A percentile compares a stretch with the other conserved stretches of the same genome.
These are phyloP conservation scores for Lichtheimia ornata DNA, from an alignment of 371 early-diverging fungal species.

Conservation along the genomic window DNA sequence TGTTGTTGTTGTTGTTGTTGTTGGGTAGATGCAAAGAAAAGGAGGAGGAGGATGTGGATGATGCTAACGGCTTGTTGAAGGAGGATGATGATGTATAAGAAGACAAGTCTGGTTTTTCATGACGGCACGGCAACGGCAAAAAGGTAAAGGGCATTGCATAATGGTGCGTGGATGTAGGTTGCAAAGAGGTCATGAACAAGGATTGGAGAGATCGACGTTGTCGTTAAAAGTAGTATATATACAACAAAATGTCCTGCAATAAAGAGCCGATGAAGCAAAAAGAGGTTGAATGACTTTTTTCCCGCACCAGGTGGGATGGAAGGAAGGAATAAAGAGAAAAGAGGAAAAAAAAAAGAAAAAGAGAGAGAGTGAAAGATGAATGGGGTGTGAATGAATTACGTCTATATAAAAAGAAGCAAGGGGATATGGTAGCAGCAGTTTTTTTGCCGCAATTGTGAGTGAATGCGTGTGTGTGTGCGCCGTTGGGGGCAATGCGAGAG, in stretches of 20 bases:
- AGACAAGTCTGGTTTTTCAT: neutral
- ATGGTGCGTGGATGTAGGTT: neutral
- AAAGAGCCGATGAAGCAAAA: too few species aligned
- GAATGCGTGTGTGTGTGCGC: too few species aligned
- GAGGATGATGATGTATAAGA: neutral
- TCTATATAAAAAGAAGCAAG: neutral
- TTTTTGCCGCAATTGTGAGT: conserved; percentile 1
- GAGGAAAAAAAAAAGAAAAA: neutral
- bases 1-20: too few species aligned
- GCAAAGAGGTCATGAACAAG: neutral
- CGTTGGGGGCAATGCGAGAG: too few species aligned
- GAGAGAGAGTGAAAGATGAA: neutral
- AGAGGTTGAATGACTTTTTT: too few species aligned
- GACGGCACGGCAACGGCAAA: conserved; percentile 3
- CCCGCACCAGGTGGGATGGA: neutral
- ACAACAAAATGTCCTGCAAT: too few species aligned
- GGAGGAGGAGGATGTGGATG: neutral
- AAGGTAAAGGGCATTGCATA: conserved; percentile 2
- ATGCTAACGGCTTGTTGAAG: neutral
- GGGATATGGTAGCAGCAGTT: neutral
- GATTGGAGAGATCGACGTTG: neutral
- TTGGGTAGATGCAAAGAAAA: neutral
- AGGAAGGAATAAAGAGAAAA: neutral
- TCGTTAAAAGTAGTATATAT: too few species aligned
- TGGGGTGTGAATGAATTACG: conserved; percentile 1